A percentile compares a stretch with the other conserved stretches of the same genome.
Evolutionary conservation across 164 flowering plant species (phyloP).

Genomic region (Annona cherimola): DNA sequence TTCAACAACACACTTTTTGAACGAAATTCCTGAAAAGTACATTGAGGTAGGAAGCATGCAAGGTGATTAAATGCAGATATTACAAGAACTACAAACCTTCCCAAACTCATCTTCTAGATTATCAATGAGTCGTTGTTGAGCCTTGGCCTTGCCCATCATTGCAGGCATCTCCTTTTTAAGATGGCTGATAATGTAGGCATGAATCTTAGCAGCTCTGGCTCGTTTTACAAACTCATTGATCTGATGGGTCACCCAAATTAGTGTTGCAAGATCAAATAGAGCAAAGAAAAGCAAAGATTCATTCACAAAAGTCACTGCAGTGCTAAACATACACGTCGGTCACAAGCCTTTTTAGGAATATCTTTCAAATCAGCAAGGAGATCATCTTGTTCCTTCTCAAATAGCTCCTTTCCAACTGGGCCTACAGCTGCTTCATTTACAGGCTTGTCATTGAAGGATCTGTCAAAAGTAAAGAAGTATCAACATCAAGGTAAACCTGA

Average conservation of each 20-base stretch:
- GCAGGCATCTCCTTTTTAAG: slow-evolving; percentile 95
- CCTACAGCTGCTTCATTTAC: slow-evolving; percentile 64
- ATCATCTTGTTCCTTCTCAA: slow-evolving; percentile 90
- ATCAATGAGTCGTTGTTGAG: slow-evolving; percentile 78
- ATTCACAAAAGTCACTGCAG: not conserved
- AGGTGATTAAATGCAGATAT: not conserved
- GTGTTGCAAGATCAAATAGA: not conserved
- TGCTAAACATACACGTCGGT: slow-evolving; percentile 66
- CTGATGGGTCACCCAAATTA: slow-evolving; percentile 26
- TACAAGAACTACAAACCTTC: slow-evolving; percentile 44
- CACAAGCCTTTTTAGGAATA: slow-evolving; percentile 96
- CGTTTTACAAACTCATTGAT: slow-evolving; percentile 97
- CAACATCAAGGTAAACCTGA: not conserved
- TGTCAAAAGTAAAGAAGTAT: slow-evolving; percentile 29
- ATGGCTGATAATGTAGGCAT: slow-evolving; percentile 91
- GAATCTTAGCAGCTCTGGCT: slow-evolving; percentile 97
- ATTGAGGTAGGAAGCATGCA: not conserved
- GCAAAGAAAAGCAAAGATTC: slow-evolving; percentile 1
- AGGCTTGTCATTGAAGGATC: slow-evolving; percentile 96
- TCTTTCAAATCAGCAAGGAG: slow-evolving; percentile 87
- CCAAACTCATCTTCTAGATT: slow-evolving; percentile 78
- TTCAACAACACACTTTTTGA: not conserved
- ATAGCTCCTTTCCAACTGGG: slow-evolving; percentile 78
- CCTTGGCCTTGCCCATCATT: slow-evolving; percentile 87
- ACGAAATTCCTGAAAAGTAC: not conserved